Base-by-base conservation (phyloP, 495 filamentous ascomycete genomes). In the Penicillium cataractarum region DNA sequence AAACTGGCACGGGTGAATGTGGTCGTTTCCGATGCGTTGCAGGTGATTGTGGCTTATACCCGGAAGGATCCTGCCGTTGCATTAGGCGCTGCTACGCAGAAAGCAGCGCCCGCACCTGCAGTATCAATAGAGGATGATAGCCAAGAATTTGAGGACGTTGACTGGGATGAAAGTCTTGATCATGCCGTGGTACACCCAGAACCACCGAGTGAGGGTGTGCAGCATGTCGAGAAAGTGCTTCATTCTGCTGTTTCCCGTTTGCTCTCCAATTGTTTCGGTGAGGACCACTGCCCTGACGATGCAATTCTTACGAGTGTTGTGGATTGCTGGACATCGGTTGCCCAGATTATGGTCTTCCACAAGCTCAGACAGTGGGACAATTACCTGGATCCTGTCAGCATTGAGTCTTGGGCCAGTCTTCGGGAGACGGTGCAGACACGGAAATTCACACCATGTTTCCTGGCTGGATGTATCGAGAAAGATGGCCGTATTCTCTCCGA, bases 191-290 rank as follows among this genome's bases (percentile, higher is more conserved):
- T 76, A 46, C 69, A 75, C 24, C 73, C 76, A 62, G 31, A 33
- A 32, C 50, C 64, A 27, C 44, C 70, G 6, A 67, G 67, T 31
- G 70, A 72, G 39, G 71, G 63, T 33, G 61, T 77, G 22, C 63
- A 75, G 54, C 67, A 79, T 61, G 67, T 83, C 13, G 67, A 83
- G 12, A 71, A 73, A 13, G 68, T 75, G 19, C 73, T 88, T 27
- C 82, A 85, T 58, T 80, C 81, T 3, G 74, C 80, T 26, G 73
- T 90, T 15, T 78, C 75, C 37, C 81, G 80, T 31, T 78, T 90
- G 22, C 74, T 91, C 32, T 91, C 88, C 10, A 90, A 89, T 58
- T 84, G 82, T 58, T 91, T 91, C 69, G 89, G 89, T 21, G 83
- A 84, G 29, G 89, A 91, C 51, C 65, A 69, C 12, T 72, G 76